Evolutionary conservation across 2,329 filamentous ascomycete genomes (phyloP), one percentile per base, ranked within the genome.

Genomic region (Trichoderma sp.): DNA sequence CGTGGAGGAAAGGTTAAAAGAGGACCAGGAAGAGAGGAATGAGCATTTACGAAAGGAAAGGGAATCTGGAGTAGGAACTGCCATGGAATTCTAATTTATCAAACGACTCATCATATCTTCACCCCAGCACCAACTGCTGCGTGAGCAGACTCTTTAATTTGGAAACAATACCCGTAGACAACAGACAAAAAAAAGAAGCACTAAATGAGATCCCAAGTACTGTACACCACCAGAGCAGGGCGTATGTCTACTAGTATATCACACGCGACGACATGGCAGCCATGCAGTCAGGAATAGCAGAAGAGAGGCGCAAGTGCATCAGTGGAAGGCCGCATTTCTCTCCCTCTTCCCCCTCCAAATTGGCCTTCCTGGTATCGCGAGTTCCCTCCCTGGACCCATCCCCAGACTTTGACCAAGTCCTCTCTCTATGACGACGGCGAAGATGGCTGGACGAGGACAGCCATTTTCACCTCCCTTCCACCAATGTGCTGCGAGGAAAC

Each of bases 1-100:
- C 65, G 87, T 92, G 1, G 91, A 94, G 74, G 84, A 87, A 64
- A 81, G 85, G 70, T 78, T 92, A 58, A 87, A 87, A 72, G 90
- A 92, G 73, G 86, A 90, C 75, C 82, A 81, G 17, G 85, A 89
- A 64, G 87, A 89, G 67, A 83, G 80, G 70, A 83, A 89, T 69
- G 85, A 88, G 25, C 76, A 80, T 34, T 74, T 84, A 54, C 83
- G 87, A 67, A 83, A 78, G 70, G 79, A 83, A 17, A 82, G 81
- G 56, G 87, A 91, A 73, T 86, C 86, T 70, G 88, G 84, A 2
- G 72, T 88, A 2, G 88, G 86, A 13, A 80, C 81, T 13, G 78
- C 82, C 3, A 87, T 88, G 86, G 87, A 90, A 76, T 76, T 79
- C 57, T 83, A 64, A 54, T 60, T 27, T 45, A 67, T 27, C 35